A percentile compares a stretch with the other conserved stretches of the same genome.
These are phyloP conservation scores for Candida bentonensis DNA, from an alignment of 805 yeast species.

Conservation along the genomic window DNA sequence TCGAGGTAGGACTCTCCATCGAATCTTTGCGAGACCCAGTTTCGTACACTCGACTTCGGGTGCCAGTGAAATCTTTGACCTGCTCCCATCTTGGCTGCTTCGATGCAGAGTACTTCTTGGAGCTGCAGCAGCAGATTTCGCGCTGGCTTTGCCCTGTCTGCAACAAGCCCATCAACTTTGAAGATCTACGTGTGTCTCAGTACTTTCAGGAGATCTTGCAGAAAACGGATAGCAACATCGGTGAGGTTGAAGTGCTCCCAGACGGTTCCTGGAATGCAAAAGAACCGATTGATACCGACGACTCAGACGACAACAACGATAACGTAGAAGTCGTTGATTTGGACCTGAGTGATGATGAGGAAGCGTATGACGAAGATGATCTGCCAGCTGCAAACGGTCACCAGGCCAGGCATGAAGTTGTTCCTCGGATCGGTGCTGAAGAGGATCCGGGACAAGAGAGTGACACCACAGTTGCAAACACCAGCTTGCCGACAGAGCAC, in stretches of 20 bases:
- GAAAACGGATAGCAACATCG: constrained; percentile 39
- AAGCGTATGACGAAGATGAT: too few relatives aligned
- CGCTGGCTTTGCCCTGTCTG: constrained; percentile 89
- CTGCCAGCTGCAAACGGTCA: too few relatives aligned
- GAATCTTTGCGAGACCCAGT: constrained; percentile 69
- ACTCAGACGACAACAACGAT: constrained; percentile 9
- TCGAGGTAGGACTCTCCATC: constrained; percentile 50
- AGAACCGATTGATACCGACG: constrained; percentile 6
- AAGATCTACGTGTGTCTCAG: constrained; percentile 60
- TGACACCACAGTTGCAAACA: too few relatives aligned
- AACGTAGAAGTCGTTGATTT: constrained; percentile 17
- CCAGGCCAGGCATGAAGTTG: too few relatives aligned
- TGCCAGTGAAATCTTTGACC: constrained; percentile 54
- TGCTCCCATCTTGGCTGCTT: constrained; percentile 84
- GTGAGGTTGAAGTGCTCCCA: constrained; percentile 47
- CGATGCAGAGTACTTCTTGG: constrained; percentile 62
- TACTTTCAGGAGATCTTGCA: constrained; percentile 51
- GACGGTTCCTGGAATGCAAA: constrained; percentile 61
- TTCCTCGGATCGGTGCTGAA: too few relatives aligned
- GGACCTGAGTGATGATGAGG: constrained; percentile 16
- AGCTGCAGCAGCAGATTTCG: constrained; percentile 65
- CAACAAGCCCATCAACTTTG: constrained; percentile 33
- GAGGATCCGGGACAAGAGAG: too few relatives aligned
- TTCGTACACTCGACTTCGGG: constrained; percentile 50
- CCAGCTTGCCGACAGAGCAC: too few relatives aligned